These are phyloP conservation scores for Chaetomiaceae sp. DNA, from an alignment of 2,329 filamentous ascomycete genomes.

Conservation along the genomic window DNA sequence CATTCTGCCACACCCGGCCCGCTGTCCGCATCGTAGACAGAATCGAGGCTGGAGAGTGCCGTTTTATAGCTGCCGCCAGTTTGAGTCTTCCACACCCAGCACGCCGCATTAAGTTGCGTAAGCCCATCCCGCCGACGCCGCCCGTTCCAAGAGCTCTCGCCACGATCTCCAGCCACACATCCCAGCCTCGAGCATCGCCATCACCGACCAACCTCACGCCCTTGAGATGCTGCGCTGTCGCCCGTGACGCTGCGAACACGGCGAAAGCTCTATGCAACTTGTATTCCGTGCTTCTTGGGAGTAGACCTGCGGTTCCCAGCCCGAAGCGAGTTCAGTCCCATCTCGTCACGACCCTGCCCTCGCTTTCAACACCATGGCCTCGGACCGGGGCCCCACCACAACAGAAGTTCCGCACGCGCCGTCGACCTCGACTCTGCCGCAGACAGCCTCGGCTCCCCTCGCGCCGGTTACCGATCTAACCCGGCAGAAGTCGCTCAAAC, in stretches of 20 bases:
- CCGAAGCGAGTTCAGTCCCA: no score
- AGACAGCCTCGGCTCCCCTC: constrained; percentile 32
- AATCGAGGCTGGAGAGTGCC: not conserved
- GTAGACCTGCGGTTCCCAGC: constrained; percentile 18
- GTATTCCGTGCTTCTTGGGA: not conserved
- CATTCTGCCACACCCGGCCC: not conserved
- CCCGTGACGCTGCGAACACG: constrained; percentile 19
- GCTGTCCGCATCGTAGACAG: not conserved
- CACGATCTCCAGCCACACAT: constrained; percentile 33
- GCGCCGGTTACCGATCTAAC: constrained; percentile 34
- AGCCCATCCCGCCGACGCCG: constrained; percentile 3
- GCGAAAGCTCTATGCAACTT: constrained; percentile 9
- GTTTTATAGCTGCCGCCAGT: not conserved
- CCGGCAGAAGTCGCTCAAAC: constrained; percentile 39
- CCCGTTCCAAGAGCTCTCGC: constrained; percentile 27
- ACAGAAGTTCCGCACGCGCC: constrained; percentile 42
- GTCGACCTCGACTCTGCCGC: constrained; percentile 30
- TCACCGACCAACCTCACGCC: no score
- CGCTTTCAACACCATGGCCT: constrained; percentile 40
- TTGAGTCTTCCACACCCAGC: no score
- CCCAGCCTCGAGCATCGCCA: constrained; percentile 18
- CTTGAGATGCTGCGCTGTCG: constrained; percentile 23
- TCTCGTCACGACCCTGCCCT: not conserved
- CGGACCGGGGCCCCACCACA: constrained; percentile 47
- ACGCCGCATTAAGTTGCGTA: no score